Percentiles rank a stretch among this genome's conserved stretches.
Conservation (phyloP, 2,329 filamentous ascomycete genomes). For the Epichloe scottii region DNA sequence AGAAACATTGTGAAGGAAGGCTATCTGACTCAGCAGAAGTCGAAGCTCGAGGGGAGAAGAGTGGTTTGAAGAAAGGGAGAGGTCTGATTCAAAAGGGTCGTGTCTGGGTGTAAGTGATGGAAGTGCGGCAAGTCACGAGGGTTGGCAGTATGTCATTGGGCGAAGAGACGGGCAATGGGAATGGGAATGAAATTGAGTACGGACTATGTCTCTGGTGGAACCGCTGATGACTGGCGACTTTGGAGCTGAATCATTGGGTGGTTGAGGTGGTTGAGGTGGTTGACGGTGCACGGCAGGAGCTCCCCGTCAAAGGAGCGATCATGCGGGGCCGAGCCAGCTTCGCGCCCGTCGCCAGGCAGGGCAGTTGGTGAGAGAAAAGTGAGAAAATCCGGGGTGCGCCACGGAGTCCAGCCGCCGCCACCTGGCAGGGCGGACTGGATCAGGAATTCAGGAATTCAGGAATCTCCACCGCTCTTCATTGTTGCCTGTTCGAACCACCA, state of each 20-base stretch:
- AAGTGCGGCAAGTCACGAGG: conserved; percentile 9
- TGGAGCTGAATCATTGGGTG: background rate
- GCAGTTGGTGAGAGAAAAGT: conserved; percentile 3
- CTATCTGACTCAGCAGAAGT: background rate
- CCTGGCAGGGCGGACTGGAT: no score
- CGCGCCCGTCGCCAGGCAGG: background rate
- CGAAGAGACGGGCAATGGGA: background rate
- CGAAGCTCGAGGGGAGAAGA: background rate
- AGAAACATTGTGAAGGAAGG: conserved; percentile 24
- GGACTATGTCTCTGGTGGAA: conserved; percentile 1
- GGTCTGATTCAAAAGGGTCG: background rate
- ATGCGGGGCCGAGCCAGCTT: background rate
- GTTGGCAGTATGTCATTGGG: background rate
- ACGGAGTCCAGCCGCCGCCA: background rate
- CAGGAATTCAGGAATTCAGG: no score
- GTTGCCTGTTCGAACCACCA: no score
- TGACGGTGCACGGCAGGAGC: background rate
- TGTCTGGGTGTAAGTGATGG: background rate
- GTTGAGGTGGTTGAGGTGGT: background rate
- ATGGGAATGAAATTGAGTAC: no score
- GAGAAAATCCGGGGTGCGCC: background rate
- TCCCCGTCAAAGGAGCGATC: background rate
- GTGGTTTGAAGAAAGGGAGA: background rate
- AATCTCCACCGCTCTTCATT: no score
- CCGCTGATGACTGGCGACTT: conserved; percentile 5